Base-by-base conservation (phyloP, 306 rosid genomes). In the Acmispon strigosus region DNA sequence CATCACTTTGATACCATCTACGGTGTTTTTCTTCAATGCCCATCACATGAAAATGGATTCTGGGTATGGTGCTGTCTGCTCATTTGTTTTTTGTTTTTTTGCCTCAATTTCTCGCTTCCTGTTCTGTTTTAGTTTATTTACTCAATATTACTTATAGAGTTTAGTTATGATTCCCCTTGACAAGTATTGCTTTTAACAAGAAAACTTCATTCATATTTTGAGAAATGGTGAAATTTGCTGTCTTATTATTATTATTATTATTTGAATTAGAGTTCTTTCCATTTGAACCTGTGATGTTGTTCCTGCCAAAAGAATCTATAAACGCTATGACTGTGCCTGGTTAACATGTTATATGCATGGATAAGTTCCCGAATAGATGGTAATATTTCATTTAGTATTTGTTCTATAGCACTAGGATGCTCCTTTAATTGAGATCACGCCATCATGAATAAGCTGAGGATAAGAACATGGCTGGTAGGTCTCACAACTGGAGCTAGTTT, bases 41-140 rank as follows among this genome's bases (percentile, higher is more conserved):
- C 96, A 90, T 80, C 98, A 93, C 79, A 90, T 90, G 96, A 93
- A 90, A 87, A 90, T 93, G 98, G 98, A 93, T 81, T 85, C 85
- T 4, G 96, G 97, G 95, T 90, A 78, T 59, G 72, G 10, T 65
- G 76, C 10, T 44, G 0, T 51, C 57, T 50, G 52, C 47, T 45
- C 8, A n/a, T n/a, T n/a, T 1, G 2, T 22, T 22, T 14, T 16
- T 45, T 34, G 1, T 27, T 15, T 36, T 36, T 45, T 22, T 47
- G 36, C 37, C 43, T 60, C 36, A 49, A 5, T 59, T 47, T 34
- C 15, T 61, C 2, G 9, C 72, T 43, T 52, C 15, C 44, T 50
- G n/a, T 66, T 66, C 6, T 47, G 51, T 59, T 32, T 9, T 51
- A 52, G 34, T 41, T 73, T 53, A 20, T 42, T 14, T 22, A 8